Conservation (phyloP, 2,329 filamentous ascomycete genomes). For the Colletotrichum destructivum region DNA sequence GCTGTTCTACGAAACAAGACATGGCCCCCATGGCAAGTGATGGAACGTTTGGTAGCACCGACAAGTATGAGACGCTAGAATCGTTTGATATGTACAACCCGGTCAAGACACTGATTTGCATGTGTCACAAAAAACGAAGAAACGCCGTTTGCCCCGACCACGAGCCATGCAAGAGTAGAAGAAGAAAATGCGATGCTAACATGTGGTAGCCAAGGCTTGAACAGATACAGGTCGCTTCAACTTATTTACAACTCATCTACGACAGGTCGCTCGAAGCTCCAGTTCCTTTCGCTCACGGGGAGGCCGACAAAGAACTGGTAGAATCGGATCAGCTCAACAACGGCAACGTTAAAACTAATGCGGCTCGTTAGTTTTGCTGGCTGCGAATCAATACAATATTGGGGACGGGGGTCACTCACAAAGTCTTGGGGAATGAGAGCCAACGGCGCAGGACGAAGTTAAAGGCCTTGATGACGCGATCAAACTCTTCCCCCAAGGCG, state of each 20-base stretch:
- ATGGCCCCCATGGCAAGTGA: no score
- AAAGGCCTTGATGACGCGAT: conserved; percentile 73
- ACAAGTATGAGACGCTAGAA: neutral
- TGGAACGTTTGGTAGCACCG: neutral
- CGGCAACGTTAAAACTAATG: conserved; percentile 56
- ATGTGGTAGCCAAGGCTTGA: neutral
- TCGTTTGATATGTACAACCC: conserved; percentile 27
- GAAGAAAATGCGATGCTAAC: conserved; percentile 24
- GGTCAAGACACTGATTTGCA: neutral
- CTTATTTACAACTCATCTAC: conserved; percentile 63
- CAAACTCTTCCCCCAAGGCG: conserved; percentile 74
- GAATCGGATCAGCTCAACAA: conserved; percentile 61
- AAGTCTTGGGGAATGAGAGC: conserved; percentile 74
- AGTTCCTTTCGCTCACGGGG: conserved; percentile 64
- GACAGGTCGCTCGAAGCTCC: conserved; percentile 61
- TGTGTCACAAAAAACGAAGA: neutral
- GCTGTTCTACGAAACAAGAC: no score
- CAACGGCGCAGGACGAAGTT: conserved; percentile 80
- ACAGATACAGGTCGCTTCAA: neutral
- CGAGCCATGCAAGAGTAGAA: conserved; percentile 30
- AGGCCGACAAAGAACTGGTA: conserved; percentile 69
- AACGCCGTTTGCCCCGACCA: conserved; percentile 21
- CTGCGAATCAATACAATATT: neutral
- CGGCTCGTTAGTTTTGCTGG: conserved; percentile 47
- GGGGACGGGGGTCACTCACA: conserved; percentile 71